Evolutionary conservation across 306 rosid genomes (phyloP).

Genomic region (Gleditsia sinensis): DNA sequence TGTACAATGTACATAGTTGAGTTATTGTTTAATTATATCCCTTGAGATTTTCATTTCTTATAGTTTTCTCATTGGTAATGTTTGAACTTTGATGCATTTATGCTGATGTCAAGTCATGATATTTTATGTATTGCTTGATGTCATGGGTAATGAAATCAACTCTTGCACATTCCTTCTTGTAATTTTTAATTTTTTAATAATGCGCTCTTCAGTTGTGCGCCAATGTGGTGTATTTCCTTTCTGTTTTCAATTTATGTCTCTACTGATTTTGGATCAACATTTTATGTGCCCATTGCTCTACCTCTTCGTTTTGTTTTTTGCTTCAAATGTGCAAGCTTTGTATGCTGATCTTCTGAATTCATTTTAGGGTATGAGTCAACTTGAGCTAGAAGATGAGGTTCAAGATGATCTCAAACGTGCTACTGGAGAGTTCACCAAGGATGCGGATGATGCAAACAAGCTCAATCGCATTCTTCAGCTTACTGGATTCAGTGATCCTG

Average conservation of each 20-base stretch:
- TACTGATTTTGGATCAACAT: not conserved
- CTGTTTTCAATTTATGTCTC: not conserved
- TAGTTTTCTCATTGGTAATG: not conserved
- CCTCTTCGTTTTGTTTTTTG: constrained; percentile 4
- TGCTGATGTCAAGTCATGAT: not conserved
- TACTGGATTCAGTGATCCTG: constrained; percentile 99
- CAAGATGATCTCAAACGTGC: constrained; percentile 99
- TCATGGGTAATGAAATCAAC: not conserved
- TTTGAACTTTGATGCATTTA: constrained; percentile 7
- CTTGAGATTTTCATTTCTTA: constrained; percentile 20
- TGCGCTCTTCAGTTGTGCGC: not conserved
- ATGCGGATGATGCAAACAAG: constrained; percentile 85
- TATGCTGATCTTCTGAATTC: constrained; percentile 27
- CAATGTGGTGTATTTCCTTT: not conserved
- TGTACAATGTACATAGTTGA: not conserved
- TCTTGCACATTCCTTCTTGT: not conserved
- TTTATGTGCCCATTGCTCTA: not conserved
- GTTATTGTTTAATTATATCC: constrained; percentile 8
- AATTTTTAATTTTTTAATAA: not conserved
- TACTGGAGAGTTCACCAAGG: constrained; percentile 95
- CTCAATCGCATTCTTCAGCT: constrained; percentile 99
- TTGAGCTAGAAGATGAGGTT: constrained; percentile 98
- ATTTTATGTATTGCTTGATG: constrained; percentile 15
- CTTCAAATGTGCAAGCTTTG: constrained; percentile 10
- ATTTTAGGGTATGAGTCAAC: constrained; percentile 97